A percentile compares a stretch with the other conserved stretches of the same genome.
These are phyloP conservation scores for Rhodotorula sp. DNA, from an alignment of 1,284 basidiomycete species.

Conservation along the genomic window DNA sequence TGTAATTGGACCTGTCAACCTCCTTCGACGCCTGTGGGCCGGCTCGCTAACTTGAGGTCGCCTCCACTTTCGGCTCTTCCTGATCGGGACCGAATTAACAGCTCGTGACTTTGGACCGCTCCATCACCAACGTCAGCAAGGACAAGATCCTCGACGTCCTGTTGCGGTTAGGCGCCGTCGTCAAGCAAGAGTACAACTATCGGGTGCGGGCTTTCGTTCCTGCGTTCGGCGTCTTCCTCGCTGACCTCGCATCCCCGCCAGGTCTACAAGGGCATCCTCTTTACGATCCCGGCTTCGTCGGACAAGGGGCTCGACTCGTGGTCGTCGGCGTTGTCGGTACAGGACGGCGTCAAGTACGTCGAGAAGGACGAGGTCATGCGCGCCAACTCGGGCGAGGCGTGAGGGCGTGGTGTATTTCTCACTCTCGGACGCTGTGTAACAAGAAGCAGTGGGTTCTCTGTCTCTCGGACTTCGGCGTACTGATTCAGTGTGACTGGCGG, in stretches of 20 bases:
- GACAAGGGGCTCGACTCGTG: constrained; percentile 29
- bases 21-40: neutral
- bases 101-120: constrained; percentile 33
- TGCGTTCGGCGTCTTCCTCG: neutral
- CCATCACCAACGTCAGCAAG: constrained; percentile 20
- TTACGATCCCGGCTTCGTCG: constrained; percentile 10
- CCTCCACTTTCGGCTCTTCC: neutral
- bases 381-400: neutral
- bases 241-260: neutral
- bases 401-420: neutral
- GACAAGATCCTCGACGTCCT: constrained; percentile 33
- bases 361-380: constrained; percentile 28
- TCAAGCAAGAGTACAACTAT: constrained; percentile 37
- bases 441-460: neutral
- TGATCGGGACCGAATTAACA: neutral
- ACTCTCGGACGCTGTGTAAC: neutral
- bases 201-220: constrained; percentile 14
- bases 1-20: no score
- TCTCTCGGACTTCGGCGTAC: neutral
- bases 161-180: constrained; percentile 20
- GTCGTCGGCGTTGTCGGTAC: neutral
- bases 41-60: neutral
- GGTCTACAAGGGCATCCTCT: constrained; percentile 39
- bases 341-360: constrained; percentile 35
- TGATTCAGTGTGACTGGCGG: no score